These are phyloP conservation scores for Mrakia gelida DNA, from an alignment of 768 basidiomycete genomes.

Conservation along the genomic window DNA sequence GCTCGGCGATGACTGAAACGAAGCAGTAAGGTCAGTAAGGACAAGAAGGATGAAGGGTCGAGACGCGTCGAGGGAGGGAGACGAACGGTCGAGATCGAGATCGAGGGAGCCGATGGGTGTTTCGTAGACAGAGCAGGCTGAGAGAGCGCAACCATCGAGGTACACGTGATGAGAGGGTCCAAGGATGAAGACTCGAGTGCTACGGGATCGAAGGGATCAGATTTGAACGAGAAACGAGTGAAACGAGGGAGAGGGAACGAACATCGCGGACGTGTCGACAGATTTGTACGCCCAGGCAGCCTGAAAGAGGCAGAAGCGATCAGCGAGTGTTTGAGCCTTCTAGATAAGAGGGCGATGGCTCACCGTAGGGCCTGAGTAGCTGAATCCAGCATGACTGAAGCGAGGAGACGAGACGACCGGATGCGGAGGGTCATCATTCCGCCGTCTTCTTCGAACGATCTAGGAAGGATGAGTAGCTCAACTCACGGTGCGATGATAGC, in stretches of 20 bases:
- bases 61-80: background rate
- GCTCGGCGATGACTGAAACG: conserved; percentile 60
- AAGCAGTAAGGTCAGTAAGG: background rate
- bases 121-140: conserved; percentile 67
- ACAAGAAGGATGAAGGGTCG: background rate
- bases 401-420: background rate
- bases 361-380: conserved; percentile 77
- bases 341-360: background rate
- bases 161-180: conserved; percentile 94
- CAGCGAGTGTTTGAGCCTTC: background rate
- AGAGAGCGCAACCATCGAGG: conserved; percentile 79
- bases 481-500: conserved; percentile 96
- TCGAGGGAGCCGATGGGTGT: conserved; percentile 62
- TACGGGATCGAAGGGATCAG: conserved; percentile 41
- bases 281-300: conserved; percentile 95
- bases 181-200: conserved; percentile 87
- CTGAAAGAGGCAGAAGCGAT: background rate
- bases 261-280: conserved; percentile 79
- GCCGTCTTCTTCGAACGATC: background rate
- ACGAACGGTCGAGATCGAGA: conserved; percentile 15
- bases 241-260: conserved; percentile 37
- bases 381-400: conserved; percentile 89
- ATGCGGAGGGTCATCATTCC: background rate
- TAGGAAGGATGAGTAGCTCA: background rate
- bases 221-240: background rate